Conservation (phyloP, 805 yeast species). For the Wickerhamiella parazyma region DNA sequence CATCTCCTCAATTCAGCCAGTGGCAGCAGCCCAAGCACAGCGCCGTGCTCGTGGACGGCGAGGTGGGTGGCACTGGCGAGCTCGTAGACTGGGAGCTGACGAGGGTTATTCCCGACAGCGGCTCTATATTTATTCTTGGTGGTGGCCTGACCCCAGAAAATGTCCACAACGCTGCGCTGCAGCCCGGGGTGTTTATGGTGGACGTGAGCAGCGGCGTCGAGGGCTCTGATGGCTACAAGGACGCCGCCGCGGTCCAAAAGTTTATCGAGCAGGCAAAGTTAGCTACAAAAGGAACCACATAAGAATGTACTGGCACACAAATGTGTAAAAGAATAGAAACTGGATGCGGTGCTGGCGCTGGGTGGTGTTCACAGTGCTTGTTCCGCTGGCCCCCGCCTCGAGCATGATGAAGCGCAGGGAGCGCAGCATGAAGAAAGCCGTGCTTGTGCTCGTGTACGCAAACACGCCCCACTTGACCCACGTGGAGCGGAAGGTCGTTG, state of each 20-base stretch:
- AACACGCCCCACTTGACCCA: conserved; percentile 39
- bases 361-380: conserved; percentile 41
- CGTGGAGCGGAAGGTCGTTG: conserved; percentile 23
- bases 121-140: conserved; percentile 49
- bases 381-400: conserved; percentile 35
- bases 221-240: conserved; percentile 37
- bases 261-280: not conserved
- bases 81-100: conserved; percentile 51
- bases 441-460: conserved; percentile 38
- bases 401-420: conserved; percentile 55
- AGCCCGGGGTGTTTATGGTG: conserved; percentile 63
- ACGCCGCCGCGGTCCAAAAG: not conserved
- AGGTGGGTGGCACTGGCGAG: conserved; percentile 84
- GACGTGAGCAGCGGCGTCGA: conserved; percentile 97
- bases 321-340: conserved; percentile 72
- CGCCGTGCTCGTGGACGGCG: conserved; percentile 67
- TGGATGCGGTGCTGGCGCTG: conserved; percentile 74
- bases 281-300: conserved; percentile 35
- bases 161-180: conserved; percentile 38
- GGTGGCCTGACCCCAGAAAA: conserved; percentile 81
- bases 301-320: conserved; percentile 60
- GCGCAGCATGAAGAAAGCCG: conserved; percentile 36
- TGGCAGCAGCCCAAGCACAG: conserved; percentile 31
- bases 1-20: conserved; percentile 28
- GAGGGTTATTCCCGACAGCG: conserved; percentile 20